Base-by-base conservation (phyloP, 192 early-diverging fungal genomes). In the Rhizophlyctis rosea region DNA sequence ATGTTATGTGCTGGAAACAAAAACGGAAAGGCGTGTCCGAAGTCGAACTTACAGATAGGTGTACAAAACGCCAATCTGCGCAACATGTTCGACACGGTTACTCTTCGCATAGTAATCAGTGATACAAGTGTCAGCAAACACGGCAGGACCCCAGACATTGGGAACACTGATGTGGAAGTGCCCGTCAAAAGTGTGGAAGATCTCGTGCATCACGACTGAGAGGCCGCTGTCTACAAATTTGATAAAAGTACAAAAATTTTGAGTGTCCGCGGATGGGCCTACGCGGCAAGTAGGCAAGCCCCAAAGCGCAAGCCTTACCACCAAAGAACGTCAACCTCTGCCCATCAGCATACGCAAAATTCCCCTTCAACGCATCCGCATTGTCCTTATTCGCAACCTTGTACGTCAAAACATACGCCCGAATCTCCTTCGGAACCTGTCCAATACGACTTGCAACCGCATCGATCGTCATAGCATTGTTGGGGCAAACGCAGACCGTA, bases 301-400 rank as follows among this genome's bases (percentile, higher is more conserved):
- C n/a, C n/a, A n/a, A n/a, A n/a, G n/a, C 39, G 39, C 39, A 44
- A 44, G n/a, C 39, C 7, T 44, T 44, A 44, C 39, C 39, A 44
- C 39, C 39, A 18, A 44, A 44, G 18, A 44, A 44, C 39, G 39
- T 44, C 39, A 44, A 44, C 39, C 39, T 7, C 9, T 18, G 9
- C 7, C 39, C 39, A 44, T 7, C 39, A 7, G 39, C 39, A 18
- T 44, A 44, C 39, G 39, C 39, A 18, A 44, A 44, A 7, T 7
- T 18, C 39, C 39, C 39, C 39, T 44, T 44, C n/a, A n/a, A n/a
- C 39, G 39, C 39, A 44, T 44, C 39, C 39, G 18, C 39, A 44
- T 44, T 44, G 18, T 44, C 39, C 39, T 18, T 44, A 44, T 44
- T 44, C 9, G 39, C 39, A 44, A 44, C 18, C 39, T 44, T 44